A percentile compares a stretch with the other conserved stretches of the same genome.
Evolutionary conservation across 352 stramenopile species (phyloP).

Genomic region (Pythium sp.): DNA sequence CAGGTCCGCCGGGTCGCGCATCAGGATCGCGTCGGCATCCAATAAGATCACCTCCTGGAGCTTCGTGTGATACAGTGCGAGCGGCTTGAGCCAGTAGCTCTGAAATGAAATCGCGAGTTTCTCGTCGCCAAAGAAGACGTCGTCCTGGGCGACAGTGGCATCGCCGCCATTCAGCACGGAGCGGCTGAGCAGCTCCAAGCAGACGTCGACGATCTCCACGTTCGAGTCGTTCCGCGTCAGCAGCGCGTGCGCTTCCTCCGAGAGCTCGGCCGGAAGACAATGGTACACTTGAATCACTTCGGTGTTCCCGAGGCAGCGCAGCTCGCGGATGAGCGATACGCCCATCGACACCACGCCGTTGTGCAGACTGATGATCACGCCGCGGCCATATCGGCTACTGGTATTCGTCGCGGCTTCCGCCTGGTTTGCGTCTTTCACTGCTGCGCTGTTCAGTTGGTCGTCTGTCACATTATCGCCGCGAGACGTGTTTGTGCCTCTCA

Average conservation of each 20-base stretch:
- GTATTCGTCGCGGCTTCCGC: neutral
- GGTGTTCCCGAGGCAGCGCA: conserved; percentile 38
- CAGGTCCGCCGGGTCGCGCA: conserved; percentile 38
- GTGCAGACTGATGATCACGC: conserved; percentile 43
- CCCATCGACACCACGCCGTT: conserved; percentile 46
- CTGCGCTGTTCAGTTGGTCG: neutral
- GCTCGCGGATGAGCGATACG: conserved; percentile 55
- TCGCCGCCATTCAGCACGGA: conserved; percentile 7
- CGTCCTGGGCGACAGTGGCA: conserved; percentile 11
- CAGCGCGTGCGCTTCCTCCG: conserved; percentile 25
- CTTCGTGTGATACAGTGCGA: conserved; percentile 50
- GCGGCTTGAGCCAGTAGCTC: conserved; percentile 63
- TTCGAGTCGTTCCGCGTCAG: conserved; percentile 38
- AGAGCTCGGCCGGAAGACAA: conserved; percentile 46
- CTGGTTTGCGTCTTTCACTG: neutral
- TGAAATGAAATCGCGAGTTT: conserved; percentile 27
- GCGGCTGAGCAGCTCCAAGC: conserved; percentile 28
- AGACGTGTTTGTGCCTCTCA: neutral
- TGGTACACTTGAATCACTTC: conserved; percentile 47
- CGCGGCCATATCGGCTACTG: conserved; percentile 14
- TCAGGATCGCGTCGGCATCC: conserved; percentile 52
- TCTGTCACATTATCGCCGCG: neutral
- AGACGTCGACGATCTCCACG: conserved; percentile 71
- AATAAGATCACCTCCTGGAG: conserved; percentile 47
- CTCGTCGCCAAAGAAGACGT: conserved; percentile 24